A percentile compares a stretch with the other conserved stretches of the same genome.
Evolutionary conservation across 257 asterid species (phyloP).

Genomic region (Solanum sejunctum): DNA sequence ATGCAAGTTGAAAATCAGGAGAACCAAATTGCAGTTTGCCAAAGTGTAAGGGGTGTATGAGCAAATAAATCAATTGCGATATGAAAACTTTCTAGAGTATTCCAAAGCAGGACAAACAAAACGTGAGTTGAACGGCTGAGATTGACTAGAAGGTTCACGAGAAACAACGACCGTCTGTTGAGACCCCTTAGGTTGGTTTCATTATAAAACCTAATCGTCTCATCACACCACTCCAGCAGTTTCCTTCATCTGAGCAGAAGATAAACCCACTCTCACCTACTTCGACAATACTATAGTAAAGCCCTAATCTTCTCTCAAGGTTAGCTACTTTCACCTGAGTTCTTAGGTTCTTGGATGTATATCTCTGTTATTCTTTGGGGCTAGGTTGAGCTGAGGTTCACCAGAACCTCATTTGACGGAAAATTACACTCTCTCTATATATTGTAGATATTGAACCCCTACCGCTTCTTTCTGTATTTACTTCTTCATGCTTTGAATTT

Average conservation of each 20-base stretch:
- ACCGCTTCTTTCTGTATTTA: no score
- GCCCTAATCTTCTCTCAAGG: not conserved
- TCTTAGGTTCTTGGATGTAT: not conserved
- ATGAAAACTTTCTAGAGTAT: conserved; percentile 12
- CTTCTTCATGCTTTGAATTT: not conserved
- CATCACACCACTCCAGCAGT: not conserved
- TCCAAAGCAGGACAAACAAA: not conserved
- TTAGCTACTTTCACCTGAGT: not conserved
- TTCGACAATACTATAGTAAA: not conserved
- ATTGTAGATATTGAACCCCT: no score
- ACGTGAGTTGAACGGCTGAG: conserved; percentile 11
- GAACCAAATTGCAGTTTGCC: not conserved
- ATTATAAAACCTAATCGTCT: not conserved
- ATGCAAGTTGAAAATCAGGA: not conserved
- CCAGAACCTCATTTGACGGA: no score
- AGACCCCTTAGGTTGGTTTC: not conserved
- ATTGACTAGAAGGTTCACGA: conserved; percentile 22
- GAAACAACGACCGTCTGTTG: conserved; percentile 9
- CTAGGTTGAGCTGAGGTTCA: no score
- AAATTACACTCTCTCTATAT: no score
- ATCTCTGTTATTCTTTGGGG: not conserved
- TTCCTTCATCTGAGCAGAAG: not conserved
- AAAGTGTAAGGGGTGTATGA: not conserved
- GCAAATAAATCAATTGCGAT: not conserved
- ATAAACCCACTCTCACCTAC: not conserved